A percentile compares a stretch with the other conserved stretches of the same genome.
phyloP scores from a whole-genome alignment of 176 grass and related monocot genomes.

The Zea luxurians region DNA sequence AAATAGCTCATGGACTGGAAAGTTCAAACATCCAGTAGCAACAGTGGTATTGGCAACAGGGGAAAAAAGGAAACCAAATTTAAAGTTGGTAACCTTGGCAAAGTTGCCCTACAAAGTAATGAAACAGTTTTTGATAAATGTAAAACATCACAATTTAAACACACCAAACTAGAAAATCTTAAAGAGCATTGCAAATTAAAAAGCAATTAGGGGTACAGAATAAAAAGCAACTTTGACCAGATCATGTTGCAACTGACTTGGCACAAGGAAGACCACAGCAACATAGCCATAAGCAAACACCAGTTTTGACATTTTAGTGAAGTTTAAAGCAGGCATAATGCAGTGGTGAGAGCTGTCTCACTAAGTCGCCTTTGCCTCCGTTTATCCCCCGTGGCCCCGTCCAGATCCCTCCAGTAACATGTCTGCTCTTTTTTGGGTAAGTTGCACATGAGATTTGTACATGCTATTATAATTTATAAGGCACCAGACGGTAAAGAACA shows the following conservation, averaged over 20 bases:
- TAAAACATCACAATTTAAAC: background rate
- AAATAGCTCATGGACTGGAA: no score
- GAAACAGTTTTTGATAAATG: background rate
- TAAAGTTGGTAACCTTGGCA: no score
- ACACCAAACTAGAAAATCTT: background rate
- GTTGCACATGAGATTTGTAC: background rate
- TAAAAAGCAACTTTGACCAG: background rate
- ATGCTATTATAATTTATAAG: background rate
- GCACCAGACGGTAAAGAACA: background rate
- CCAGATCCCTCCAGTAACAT: no score
- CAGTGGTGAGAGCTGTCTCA: no score
- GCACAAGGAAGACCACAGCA: background rate
- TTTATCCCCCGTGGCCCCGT: no score
- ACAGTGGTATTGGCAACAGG: no score
- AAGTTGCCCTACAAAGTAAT: background rate
- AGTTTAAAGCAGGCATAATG: background rate
- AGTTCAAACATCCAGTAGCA: no score
- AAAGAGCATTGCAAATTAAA: background rate
- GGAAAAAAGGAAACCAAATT: no score
- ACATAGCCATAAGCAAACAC: background rate
- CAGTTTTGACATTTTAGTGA: background rate
- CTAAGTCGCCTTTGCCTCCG: no score
- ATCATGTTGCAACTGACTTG: background rate
- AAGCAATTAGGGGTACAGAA: background rate
- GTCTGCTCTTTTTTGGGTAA: no score